Conservation (phyloP, 441 rosid genomes). For the Melastoma candidum region DNA sequence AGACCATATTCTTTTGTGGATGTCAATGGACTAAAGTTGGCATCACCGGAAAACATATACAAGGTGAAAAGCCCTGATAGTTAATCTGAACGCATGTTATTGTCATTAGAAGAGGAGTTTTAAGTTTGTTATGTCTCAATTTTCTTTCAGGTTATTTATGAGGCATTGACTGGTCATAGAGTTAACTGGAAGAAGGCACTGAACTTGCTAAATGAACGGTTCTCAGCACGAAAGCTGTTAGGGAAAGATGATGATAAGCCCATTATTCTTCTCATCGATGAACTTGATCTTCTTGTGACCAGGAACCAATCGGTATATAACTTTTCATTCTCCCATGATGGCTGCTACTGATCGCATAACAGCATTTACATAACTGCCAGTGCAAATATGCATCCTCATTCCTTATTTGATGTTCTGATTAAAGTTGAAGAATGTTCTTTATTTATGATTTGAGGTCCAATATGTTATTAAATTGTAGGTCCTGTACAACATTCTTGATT, state of each 20-base stretch:
- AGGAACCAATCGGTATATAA: constrained; percentile 80
- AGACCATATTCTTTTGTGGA: constrained; percentile 83
- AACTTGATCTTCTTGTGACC: constrained; percentile 91
- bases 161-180: constrained; percentile 87
- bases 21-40: constrained; percentile 89
- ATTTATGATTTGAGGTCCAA: constrained; percentile 6
- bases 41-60: constrained; percentile 88
- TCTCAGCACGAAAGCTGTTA: constrained; percentile 54
- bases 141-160: constrained; percentile 65
- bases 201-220: constrained; percentile 66
- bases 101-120: constrained; percentile 4
- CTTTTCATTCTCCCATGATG: constrained; percentile 6
- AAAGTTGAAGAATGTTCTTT: background rate
- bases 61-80: constrained; percentile 27
- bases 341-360: background rate
- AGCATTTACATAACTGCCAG: background rate
- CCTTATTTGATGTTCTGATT: constrained; percentile 2
- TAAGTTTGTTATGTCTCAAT: constrained; percentile 5
- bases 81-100: background rate
- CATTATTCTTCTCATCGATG: constrained; percentile 90
- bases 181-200: constrained; percentile 92
- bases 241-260: constrained; percentile 60
- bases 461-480: constrained; percentile 31
- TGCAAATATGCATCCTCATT: background rate
- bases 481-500: constrained; percentile 82